Base-by-base conservation (phyloP, 768 basidiomycete genomes). In the Hirschioporus abietinus region DNA sequence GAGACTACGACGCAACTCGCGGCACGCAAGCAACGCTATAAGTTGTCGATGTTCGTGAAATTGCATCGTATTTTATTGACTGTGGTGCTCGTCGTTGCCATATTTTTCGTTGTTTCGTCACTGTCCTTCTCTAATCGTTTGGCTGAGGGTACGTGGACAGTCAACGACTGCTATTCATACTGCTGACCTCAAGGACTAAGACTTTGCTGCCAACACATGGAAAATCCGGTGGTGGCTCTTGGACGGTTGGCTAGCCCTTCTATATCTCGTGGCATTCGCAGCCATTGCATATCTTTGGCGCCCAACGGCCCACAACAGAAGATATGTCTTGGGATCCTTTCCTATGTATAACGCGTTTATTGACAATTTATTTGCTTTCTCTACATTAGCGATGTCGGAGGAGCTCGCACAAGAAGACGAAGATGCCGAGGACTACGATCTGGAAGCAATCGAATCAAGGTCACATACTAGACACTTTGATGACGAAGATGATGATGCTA, bases 341-440 rank as follows among this genome's bases (percentile, higher is more conserved):
- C 0, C 57, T 64, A 42, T 35, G 42, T n/a, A 23, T 36, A 67
- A 60, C 25, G 20, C 58, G 63, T 20, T 60, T 65, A 68, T 71
- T 77, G 66, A 72, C 59, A 66, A 65, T 66, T 63, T 66, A 42
- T 25, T 73, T 75, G 76, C 62, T 78, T 78, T 82, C 71, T 82
- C 73, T 70, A 92, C 90, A 75, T 87, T 99, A 68, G 88, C 94
- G 36, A 95, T 98, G 91, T 96, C 93, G 26, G 96, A 98, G 70
- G 97, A 99, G 79, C 78, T 99, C 64, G 94, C 97, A 26, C 95
- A 96, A 78, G 91, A 95, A 72, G 94, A 96, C 73, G 89, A 91
- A 71, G 95, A 96, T 70, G 96, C 93, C 0, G 93, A 97, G 74
- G 91, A 95, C 73, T 96, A 94, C 72, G 94, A 95, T 72, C 81